Evolutionary conservation across 306 rosid genomes (phyloP).

Genomic region (Vigna angularis): DNA sequence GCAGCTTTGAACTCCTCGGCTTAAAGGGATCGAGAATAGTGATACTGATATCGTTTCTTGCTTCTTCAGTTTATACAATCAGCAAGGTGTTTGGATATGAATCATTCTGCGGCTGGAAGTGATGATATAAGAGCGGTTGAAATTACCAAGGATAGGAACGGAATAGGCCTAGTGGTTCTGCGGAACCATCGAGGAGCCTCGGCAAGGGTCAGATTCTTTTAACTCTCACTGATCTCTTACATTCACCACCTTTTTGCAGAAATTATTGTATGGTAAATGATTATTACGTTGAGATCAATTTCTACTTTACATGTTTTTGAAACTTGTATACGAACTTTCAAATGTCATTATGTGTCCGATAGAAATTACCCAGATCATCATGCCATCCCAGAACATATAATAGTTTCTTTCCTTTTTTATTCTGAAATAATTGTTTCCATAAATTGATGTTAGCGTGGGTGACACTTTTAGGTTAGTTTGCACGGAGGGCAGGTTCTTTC

Average conservation of each 20-base stretch:
- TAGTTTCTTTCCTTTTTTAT: not conserved
- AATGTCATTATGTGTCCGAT: not conserved
- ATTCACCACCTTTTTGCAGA: not conserved
- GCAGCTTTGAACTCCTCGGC: not conserved
- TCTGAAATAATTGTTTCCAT: not conserved
- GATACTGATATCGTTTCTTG: not conserved
- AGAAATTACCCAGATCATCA: not conserved
- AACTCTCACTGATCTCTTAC: not conserved
- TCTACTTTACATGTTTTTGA: not conserved
- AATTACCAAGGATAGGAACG: conserved; percentile 65
- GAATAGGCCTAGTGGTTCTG: conserved; percentile 69
- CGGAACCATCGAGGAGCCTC: conserved; percentile 78
- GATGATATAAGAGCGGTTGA: conserved; percentile 39
- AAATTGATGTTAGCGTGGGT: conserved; percentile 4
- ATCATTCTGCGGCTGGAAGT: not conserved
- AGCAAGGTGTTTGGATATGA: conserved; percentile 6
- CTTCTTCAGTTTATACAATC: not conserved
- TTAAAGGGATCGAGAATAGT: not conserved
- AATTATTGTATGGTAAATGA: not conserved
- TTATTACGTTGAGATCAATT: not conserved
- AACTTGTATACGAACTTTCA: not conserved
- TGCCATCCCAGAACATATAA: not conserved
- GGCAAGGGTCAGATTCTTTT: conserved; percentile 57
- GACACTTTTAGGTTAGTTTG: conserved; percentile 69
- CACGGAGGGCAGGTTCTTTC: conserved; percentile 97